A percentile compares a stretch with the other conserved stretches of the same genome.
Conservation (phyloP, 306 rosid genomes). For the Comarum palustre region DNA sequence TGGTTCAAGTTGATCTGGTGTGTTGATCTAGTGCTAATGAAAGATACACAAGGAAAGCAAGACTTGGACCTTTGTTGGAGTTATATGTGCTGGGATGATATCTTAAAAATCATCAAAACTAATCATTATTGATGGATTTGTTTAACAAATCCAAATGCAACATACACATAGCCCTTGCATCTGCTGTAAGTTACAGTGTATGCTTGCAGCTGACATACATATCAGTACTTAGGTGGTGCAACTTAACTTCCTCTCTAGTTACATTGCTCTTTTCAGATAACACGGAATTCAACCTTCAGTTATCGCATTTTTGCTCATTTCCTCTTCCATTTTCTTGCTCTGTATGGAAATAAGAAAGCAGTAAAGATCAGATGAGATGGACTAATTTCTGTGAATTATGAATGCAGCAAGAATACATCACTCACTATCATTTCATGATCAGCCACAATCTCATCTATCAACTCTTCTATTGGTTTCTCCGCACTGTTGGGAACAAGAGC, state of each 20-base stretch:
- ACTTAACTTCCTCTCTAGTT: neutral
- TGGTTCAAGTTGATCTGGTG: neutral
- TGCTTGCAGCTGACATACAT: neutral
- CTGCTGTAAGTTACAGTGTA: neutral
- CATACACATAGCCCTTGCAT: neutral
- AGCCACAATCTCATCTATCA: slow-evolving; percentile 76
- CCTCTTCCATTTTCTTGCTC: neutral
- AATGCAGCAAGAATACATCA: neutral
- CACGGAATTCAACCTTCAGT: slow-evolving; percentile 3
- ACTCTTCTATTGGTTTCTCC: slow-evolving; percentile 58
- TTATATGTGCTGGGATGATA: neutral
- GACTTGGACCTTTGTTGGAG: neutral
- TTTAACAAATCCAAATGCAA: neutral
- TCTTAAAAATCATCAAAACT: neutral
- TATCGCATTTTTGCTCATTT: neutral
- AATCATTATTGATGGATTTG: neutral
- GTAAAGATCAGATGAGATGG: neutral
- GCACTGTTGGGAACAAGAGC: slow-evolving; percentile 97
- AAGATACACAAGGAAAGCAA: neutral
- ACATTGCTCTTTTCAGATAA: neutral
- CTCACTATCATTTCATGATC: slow-evolving; percentile 84
- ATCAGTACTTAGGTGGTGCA: neutral
- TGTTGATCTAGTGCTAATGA: neutral
- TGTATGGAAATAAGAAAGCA: slow-evolving; percentile 23
- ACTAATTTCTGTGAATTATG: neutral